A percentile compares a stretch with the other conserved stretches of the same genome.
These are phyloP conservation scores for Acarospora socialis DNA, from an alignment of 2,329 filamentous ascomycete species.

Conservation along the genomic window DNA sequence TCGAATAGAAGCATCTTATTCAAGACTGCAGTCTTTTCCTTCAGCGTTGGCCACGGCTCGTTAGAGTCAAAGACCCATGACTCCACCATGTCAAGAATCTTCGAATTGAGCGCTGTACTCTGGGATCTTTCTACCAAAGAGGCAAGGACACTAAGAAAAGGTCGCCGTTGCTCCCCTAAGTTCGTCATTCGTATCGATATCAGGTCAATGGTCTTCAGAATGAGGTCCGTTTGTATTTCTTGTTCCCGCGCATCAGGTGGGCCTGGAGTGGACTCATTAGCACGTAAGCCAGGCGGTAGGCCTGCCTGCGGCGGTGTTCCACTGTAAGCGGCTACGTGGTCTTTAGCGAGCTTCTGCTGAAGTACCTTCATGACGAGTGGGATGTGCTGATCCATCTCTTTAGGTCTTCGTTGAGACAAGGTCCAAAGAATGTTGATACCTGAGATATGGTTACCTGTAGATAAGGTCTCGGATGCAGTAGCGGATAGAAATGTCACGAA, in stretches of 20 bases:
- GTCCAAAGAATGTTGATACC: conserved; percentile 92
- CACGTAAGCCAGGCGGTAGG: conserved; percentile 29
- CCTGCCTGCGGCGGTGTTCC: conserved; percentile 1
- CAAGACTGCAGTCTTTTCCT: conserved; percentile 97
- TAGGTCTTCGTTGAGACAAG: conserved; percentile 67
- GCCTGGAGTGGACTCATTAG: conserved; percentile 39
- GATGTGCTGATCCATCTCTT: conserved; percentile 82
- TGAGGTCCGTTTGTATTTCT: conserved; percentile 77
- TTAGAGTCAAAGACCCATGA: conserved; percentile 91
- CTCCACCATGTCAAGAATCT: conserved; percentile 88
- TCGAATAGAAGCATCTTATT: conserved; percentile 98
- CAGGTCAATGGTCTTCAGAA: conserved; percentile 90
- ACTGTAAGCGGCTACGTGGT: conserved; percentile 72
- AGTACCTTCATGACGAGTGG: conserved; percentile 81
- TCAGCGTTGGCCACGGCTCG: conserved; percentile 90
- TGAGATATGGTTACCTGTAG: conserved; percentile 65
- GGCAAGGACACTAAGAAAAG: conserved; percentile 88
- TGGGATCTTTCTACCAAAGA: conserved; percentile 90
- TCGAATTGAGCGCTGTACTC: conserved; percentile 74
- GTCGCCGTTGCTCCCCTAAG: conserved; percentile 76
- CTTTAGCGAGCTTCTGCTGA: conserved; percentile 79
- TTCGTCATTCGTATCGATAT: conserved; percentile 85
- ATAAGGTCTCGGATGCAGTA: conserved; percentile 78
- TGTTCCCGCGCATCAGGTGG: conserved; percentile 63
- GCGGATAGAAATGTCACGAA: conserved; percentile 72